These are phyloP conservation scores for Candida orba DNA, from an alignment of 805 yeast genomes.

Conservation along the genomic window DNA sequence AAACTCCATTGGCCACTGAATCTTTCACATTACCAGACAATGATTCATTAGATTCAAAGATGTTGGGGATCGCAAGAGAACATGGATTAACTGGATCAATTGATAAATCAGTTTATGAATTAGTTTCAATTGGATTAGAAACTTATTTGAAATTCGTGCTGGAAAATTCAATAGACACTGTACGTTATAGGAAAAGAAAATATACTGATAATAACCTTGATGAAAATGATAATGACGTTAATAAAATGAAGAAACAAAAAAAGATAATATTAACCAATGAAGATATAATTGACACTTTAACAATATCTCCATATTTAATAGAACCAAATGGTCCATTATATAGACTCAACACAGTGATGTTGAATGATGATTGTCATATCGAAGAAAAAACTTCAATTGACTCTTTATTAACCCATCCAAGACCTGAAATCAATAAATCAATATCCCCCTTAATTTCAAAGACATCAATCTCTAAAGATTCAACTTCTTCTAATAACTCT, in stretches of 20 bases:
- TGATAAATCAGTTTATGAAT: slow-evolving; percentile 71
- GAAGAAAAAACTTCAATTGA: slow-evolving; percentile 21
- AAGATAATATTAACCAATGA: slow-evolving; percentile 50
- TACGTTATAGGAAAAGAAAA: slow-evolving; percentile 50
- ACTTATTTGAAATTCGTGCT: slow-evolving; percentile 66
- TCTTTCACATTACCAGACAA: slow-evolving; percentile 77
- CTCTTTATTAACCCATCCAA: slow-evolving; percentile 11
- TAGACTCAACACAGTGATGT: slow-evolving; percentile 39
- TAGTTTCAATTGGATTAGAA: slow-evolving; percentile 76
- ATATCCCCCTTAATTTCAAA: slow-evolving; percentile 1
- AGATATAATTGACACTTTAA: slow-evolving; percentile 59
- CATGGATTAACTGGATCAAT: slow-evolving; percentile 80
- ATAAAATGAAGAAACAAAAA: slow-evolving; percentile 21
- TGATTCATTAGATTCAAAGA: slow-evolving; percentile 56
- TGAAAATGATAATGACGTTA: neutral
- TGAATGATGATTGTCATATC: slow-evolving; percentile 43
- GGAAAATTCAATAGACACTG: slow-evolving; percentile 68
- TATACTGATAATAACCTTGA: slow-evolving; percentile 24
- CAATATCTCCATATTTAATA: slow-evolving; percentile 56
- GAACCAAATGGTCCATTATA: slow-evolving; percentile 60
- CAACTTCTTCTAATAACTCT: too few species aligned
- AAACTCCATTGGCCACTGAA: slow-evolving; percentile 74
- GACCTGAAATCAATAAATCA: neutral
- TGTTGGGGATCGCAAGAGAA: slow-evolving; percentile 81
- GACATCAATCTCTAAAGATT: neutral